A percentile compares a stretch with the other conserved stretches of the same genome.
Evolutionary conservation across 2,329 filamentous ascomycete genomes (phyloP).

Genomic region (Calonectria crousiana): DNA sequence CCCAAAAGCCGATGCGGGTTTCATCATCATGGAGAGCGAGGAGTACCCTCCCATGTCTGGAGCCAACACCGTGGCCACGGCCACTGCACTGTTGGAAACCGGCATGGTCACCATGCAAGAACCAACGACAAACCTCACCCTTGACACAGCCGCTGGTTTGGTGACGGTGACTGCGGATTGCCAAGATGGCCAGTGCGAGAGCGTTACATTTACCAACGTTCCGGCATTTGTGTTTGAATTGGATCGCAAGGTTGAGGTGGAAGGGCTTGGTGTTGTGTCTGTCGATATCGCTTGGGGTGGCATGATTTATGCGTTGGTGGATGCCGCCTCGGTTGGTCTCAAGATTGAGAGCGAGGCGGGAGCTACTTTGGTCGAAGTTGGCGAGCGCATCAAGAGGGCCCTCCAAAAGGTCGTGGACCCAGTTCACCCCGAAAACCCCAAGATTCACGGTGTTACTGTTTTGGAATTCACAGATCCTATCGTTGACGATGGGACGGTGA

Average conservation of each 20-base stretch:
- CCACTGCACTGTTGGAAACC: slow-evolving; percentile 27
- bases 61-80: slow-evolving; percentile 32
- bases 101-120: slow-evolving; percentile 37
- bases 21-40: slow-evolving; percentile 39
- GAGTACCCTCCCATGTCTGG: slow-evolving; percentile 37
- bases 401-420: slow-evolving; percentile 24
- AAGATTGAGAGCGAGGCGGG: slow-evolving; percentile 29
- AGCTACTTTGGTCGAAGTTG: slow-evolving; percentile 25
- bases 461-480: slow-evolving; percentile 34
- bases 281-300: slow-evolving; percentile 34
- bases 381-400: slow-evolving; percentile 33
- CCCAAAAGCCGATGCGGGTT: slow-evolving; percentile 34
- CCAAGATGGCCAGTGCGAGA: slow-evolving; percentile 35
- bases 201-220: slow-evolving; percentile 33
- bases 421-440: slow-evolving; percentile 28
- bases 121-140: slow-evolving; percentile 30
- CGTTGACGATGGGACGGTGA: slow-evolving; percentile 4
- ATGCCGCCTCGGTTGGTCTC: slow-evolving; percentile 26
- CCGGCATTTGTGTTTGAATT: slow-evolving; percentile 35
- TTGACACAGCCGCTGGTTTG: slow-evolving; percentile 33
- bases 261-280: slow-evolving; percentile 20
- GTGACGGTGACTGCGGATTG: slow-evolving; percentile 31
- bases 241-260: slow-evolving; percentile 27
- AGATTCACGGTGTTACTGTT: slow-evolving; percentile 29
- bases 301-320: slow-evolving; percentile 36